These are phyloP conservation scores for Penicillium salamii DNA, from an alignment of 495 filamentous ascomycete species.

Conservation along the genomic window DNA sequence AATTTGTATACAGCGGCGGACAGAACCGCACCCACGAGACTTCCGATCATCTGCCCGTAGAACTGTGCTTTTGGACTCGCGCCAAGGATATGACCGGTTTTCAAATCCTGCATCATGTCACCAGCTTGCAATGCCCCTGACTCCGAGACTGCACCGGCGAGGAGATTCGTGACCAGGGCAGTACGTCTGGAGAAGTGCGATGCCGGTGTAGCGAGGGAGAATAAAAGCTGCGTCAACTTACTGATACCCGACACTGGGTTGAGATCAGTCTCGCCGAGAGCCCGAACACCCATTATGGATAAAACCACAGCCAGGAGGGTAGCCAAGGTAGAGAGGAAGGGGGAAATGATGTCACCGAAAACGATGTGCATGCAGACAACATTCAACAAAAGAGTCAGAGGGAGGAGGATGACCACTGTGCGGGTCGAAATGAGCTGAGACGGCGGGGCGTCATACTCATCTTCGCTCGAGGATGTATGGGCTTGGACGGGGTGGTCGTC, in stretches of 20 bases:
- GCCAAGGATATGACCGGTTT: constrained; percentile 90
- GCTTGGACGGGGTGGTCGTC: constrained; percentile 1
- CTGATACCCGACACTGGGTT: constrained; percentile 96
- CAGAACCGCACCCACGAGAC: constrained; percentile 80
- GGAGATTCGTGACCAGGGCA: constrained; percentile 85
- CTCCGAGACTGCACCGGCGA: constrained; percentile 87
- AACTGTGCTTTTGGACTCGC: constrained; percentile 94
- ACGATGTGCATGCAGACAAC: constrained; percentile 73
- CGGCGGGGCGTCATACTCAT: constrained; percentile 71
- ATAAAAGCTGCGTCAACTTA: constrained; percentile 94
- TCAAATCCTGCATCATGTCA: constrained; percentile 97
- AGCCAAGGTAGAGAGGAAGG: constrained; percentile 74
- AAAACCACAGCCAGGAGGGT: constrained; percentile 85
- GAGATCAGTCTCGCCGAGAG: constrained; percentile 91
- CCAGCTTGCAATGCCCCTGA: constrained; percentile 92
- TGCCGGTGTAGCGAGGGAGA: constrained; percentile 80
- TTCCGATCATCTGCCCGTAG: constrained; percentile 91
- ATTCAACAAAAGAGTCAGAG: constrained; percentile 75
- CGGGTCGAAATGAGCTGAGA: constrained; percentile 75
- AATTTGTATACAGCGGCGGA: constrained; percentile 86
- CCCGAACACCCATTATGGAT: constrained; percentile 92
- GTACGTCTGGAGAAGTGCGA: constrained; percentile 56
- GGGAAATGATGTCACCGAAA: constrained; percentile 60
- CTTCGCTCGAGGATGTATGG: constrained; percentile 11
- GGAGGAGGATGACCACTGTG: constrained; percentile 69